A percentile compares a stretch with the other conserved stretches of the same genome.
Evolutionary conservation across 1,284 basidiomycete genomes (phyloP).

Genomic region (Limonomyces culmigenus): DNA sequence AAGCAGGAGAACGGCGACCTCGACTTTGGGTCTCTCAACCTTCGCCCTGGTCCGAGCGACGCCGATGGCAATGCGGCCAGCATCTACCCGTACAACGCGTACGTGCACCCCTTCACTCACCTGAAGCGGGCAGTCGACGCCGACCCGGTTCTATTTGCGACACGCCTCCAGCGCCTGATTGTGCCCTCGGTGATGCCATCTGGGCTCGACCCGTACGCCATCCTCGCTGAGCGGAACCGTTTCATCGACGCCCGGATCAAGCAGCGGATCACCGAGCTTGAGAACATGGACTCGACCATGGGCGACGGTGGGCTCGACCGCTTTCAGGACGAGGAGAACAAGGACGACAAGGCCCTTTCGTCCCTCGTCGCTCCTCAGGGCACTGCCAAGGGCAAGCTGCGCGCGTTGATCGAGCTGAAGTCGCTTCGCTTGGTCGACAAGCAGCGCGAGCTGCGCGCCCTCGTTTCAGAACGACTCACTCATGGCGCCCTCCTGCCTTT

Average conservation of each 20-base stretch:
- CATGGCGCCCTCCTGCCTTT: constrained; percentile 85
- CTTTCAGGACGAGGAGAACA: constrained; percentile 30
- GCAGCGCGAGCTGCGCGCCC: constrained; percentile 74
- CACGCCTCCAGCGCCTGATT: constrained; percentile 66
- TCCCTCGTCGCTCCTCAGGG: constrained; percentile 19
- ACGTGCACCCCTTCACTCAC: constrained; percentile 69
- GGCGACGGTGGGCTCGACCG: constrained; percentile 43
- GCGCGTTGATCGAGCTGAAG: constrained; percentile 90
- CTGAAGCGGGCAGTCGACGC: constrained; percentile 46
- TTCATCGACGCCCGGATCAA: constrained; percentile 83
- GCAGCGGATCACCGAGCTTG: constrained; percentile 83
- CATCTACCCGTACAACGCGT: constrained; percentile 96
- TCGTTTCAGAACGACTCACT: constrained; percentile 76
- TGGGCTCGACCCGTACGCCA: constrained; percentile 86
- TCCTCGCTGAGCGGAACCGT: constrained; percentile 83
- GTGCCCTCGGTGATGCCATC: constrained; percentile 82
- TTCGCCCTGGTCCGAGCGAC: constrained; percentile 53
- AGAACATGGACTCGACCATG: constrained; percentile 68
- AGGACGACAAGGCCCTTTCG: constrained; percentile 13
- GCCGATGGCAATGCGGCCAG: constrained; percentile 71
- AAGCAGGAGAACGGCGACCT: constrained; percentile 14
- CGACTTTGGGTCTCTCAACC: constrained; percentile 17
- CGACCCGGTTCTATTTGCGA: constrained; percentile 42
- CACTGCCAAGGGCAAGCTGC: constrained; percentile 53
- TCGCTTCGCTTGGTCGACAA: constrained; percentile 82